Percentiles rank a stretch among this genome's conserved stretches.
Evolutionary conservation across 768 basidiomycete genomes (phyloP).

Genomic region (Lentinula guzmanii): DNA sequence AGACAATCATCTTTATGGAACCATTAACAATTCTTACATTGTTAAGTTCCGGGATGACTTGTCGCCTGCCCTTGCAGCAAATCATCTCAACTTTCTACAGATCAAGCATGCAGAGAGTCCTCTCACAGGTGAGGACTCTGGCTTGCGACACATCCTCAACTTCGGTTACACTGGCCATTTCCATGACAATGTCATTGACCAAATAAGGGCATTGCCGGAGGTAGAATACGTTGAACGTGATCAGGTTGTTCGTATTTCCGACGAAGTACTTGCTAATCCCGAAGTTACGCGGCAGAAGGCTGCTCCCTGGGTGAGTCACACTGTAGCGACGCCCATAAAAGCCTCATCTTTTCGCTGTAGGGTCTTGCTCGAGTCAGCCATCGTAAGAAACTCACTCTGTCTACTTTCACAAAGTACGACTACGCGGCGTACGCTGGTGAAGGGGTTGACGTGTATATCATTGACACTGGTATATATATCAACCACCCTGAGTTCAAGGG

Average conservation of each 20-base stretch:
- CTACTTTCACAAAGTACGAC: constrained; percentile 81
- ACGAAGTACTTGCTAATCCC: constrained; percentile 19
- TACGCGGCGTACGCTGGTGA: constrained; percentile 72
- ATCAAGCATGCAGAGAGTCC: constrained; percentile 51
- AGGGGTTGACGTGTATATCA: constrained; percentile 88
- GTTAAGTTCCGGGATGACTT: constrained; percentile 78
- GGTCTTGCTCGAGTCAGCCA: constrained; percentile 96
- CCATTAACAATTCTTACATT: constrained; percentile 91
- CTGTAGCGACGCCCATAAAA: not conserved
- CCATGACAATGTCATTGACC: constrained; percentile 59
- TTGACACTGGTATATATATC: constrained; percentile 89
- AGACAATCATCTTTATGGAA: constrained; percentile 58
- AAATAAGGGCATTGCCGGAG: constrained; percentile 79
- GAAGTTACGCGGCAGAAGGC: constrained; percentile 39
- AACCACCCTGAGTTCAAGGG: constrained; percentile 83
- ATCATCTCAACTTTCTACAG: constrained; percentile 77
- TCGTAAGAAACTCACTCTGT: constrained; percentile 63
- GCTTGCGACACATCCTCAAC: constrained; percentile 73
- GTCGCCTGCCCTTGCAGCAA: constrained; percentile 47
- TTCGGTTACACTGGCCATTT: constrained; percentile 83
- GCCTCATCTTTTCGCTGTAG: constrained; percentile 32
- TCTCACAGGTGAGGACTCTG: constrained; percentile 42
- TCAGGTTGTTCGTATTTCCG: constrained; percentile 81
- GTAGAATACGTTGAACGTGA: constrained; percentile 92
- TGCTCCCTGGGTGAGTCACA: constrained; percentile 79